Conservation (phyloP, 495 filamentous ascomycete species). For the Gamarada debralockiae region DNA sequence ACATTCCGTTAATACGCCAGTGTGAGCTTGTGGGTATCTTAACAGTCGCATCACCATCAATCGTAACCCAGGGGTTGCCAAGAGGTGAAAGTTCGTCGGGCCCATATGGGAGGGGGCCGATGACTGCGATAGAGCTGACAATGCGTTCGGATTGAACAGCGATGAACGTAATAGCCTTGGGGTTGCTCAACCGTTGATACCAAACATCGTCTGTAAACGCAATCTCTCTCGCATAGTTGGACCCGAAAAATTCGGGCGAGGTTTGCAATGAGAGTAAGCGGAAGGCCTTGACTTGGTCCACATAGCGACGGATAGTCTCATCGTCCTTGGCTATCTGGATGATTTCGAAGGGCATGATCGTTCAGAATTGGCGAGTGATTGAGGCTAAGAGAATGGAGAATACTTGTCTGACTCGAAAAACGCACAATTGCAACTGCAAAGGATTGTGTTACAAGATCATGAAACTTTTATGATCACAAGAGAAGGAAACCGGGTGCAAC, state of each 20-base stretch:
- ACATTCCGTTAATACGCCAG: constrained; percentile 37
- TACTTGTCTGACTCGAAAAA: background rate
- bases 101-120: constrained; percentile 18
- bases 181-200: constrained; percentile 40
- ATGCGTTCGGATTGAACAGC: constrained; percentile 26
- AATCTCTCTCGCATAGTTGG: constrained; percentile 42
- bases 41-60: constrained; percentile 4
- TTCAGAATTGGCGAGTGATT: background rate
- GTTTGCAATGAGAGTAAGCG: constrained; percentile 30
- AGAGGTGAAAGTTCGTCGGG: constrained; percentile 17
- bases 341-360: constrained; percentile 15
- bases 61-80: constrained; percentile 19
- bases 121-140: constrained; percentile 19
- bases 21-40: constrained; percentile 22
- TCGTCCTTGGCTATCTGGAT: constrained; percentile 25
- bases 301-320: constrained; percentile 21
- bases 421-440: background rate
- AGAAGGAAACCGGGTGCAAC: background rate
- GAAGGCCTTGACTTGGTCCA: constrained; percentile 30
- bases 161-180: constrained; percentile 38
- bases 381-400: background rate
- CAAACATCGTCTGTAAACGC: constrained; percentile 38
- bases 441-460: background rate
- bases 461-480: background rate
- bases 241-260: constrained; percentile 40